Evolutionary conservation across 495 filamentous ascomycete species (phyloP).

Genomic region (Podospora conica): DNA sequence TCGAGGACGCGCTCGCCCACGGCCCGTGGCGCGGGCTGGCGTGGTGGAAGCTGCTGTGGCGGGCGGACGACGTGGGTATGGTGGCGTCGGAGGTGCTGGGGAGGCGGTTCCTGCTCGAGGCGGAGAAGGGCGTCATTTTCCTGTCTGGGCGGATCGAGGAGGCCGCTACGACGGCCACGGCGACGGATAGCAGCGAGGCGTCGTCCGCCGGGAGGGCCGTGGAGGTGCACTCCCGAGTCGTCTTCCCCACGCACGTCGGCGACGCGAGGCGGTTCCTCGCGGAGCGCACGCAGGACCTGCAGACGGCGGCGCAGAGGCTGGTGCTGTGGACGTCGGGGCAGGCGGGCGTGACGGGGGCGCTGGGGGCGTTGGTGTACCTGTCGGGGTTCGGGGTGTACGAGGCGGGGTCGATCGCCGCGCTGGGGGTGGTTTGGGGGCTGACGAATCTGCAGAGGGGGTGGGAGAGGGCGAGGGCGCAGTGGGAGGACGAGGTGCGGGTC

Average conservation of each 20-base stretch:
- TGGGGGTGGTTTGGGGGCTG: slow-evolving; percentile 69
- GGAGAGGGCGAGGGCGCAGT: slow-evolving; percentile 62
- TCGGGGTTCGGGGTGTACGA: slow-evolving; percentile 60
- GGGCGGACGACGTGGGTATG: slow-evolving; percentile 82
- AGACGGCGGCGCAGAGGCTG: slow-evolving; percentile 72
- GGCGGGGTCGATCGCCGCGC: slow-evolving; percentile 68
- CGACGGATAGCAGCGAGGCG: slow-evolving; percentile 2
- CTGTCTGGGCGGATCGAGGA: slow-evolving; percentile 75
- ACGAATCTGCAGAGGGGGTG: slow-evolving; percentile 71
- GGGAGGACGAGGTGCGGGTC: slow-evolving; percentile 73
- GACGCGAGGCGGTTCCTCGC: slow-evolving; percentile 55
- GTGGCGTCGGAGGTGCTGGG: slow-evolving; percentile 70
- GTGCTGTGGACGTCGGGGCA: slow-evolving; percentile 68
- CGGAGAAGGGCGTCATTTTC: slow-evolving; percentile 71
- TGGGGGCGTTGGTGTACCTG: slow-evolving; percentile 64
- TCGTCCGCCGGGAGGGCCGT: background rate
- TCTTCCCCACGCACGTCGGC: slow-evolving; percentile 47
- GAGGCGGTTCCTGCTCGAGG: slow-evolving; percentile 62
- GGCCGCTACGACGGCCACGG: slow-evolving; percentile 33
- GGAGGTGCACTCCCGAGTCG: slow-evolving; percentile 1
- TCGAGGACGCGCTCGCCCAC: slow-evolving; percentile 66
- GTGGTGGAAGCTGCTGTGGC: slow-evolving; percentile 97
- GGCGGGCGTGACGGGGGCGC: slow-evolving; percentile 52
- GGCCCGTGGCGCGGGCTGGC: slow-evolving; percentile 65
- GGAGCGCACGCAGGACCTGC: slow-evolving; percentile 58